Evolutionary conservation across 371 early-diverging fungal species (phyloP).

Genomic region (Lichtheimia corymbifera): DNA sequence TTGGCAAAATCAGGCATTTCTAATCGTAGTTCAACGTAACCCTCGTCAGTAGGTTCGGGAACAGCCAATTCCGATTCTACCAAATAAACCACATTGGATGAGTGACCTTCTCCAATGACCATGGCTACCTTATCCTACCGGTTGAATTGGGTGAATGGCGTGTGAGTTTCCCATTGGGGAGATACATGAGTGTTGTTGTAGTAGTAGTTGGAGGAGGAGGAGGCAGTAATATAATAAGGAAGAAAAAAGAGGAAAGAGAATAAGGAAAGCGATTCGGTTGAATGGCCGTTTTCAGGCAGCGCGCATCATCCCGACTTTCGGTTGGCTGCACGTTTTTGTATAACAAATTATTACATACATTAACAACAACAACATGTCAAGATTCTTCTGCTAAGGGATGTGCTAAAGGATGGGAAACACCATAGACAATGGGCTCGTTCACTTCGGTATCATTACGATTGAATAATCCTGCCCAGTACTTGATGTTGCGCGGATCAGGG

Average conservation of each 20-base stretch:
- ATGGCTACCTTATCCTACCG: background rate
- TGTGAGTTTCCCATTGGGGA: background rate
- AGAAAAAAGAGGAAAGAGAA: background rate
- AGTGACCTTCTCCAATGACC: background rate
- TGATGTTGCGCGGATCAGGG: slow-evolving; percentile 62
- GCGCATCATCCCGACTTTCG: background rate
- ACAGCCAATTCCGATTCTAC: slow-evolving; percentile 1
- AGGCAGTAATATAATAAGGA: background rate
- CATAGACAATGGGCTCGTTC: slow-evolving; percentile 38
- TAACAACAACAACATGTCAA: background rate
- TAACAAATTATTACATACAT: background rate
- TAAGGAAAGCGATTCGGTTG: background rate
- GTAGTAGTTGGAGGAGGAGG: no score
- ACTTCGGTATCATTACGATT: slow-evolving; percentile 60
- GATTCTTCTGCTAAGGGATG: slow-evolving; percentile 11
- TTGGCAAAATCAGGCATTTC: slow-evolving; percentile 52
- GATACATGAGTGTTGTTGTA: background rate
- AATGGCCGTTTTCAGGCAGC: background rate
- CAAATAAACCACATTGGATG: background rate
- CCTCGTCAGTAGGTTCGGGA: slow-evolving; percentile 54
- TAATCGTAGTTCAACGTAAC: slow-evolving; percentile 64
- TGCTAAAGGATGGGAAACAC: slow-evolving; percentile 14
- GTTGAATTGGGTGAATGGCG: background rate
- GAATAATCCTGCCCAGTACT: slow-evolving; percentile 78
- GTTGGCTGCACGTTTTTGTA: no score